Evolutionary conservation across 495 filamentous ascomycete genomes (phyloP), one percentile per base, ranked within the genome.

Genomic region (Xylaria castorea): DNA sequence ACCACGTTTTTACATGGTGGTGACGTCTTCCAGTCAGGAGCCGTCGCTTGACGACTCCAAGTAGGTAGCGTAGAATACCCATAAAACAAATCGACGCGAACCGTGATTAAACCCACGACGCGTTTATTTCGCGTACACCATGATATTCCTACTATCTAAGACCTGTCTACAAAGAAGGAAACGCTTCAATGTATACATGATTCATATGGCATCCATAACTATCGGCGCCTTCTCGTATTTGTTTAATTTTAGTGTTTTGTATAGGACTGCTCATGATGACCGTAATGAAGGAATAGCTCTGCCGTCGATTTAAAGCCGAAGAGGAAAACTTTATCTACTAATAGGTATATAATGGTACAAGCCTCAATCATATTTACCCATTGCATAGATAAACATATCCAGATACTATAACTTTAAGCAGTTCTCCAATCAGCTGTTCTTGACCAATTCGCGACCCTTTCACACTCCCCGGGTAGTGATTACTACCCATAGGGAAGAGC

Each of bases 51-150:
- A 55, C 11, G 3, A 22, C 51, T 14, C 11, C 51, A 30, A 22
- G 9, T 46, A 14, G 42, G 9, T 46, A 14, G 42, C 42, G 42
- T 4, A 46, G 16, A 46, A 46, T 46, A 18, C 42, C 42, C 42
- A 46, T 46, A 46, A 18, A 46, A 46, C 42, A 18, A 50, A n/a
- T 11, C 27, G 38, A 44, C 61, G 38, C 61, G 34, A n/a, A 20
- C 27, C 25, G 18, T 44, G 27, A 63, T 63, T 11, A 38, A n/a
- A 46, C 20, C 18, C 27, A 53, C 46, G 64, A 66, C 64, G 64
- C 64, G 46, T 67, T 36, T 32, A 32, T 53, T 67, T 67, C 64
- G 64, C 64, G 63, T n/a, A 0, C 18, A 36, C 18, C 30, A n/a
- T 8, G 9, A 38, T 61, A 61, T 34, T 44, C 34, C 18, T 64